Base-by-base conservation (phyloP, 768 basidiomycete genomes). In the Rhizopogon rudus region DNA sequence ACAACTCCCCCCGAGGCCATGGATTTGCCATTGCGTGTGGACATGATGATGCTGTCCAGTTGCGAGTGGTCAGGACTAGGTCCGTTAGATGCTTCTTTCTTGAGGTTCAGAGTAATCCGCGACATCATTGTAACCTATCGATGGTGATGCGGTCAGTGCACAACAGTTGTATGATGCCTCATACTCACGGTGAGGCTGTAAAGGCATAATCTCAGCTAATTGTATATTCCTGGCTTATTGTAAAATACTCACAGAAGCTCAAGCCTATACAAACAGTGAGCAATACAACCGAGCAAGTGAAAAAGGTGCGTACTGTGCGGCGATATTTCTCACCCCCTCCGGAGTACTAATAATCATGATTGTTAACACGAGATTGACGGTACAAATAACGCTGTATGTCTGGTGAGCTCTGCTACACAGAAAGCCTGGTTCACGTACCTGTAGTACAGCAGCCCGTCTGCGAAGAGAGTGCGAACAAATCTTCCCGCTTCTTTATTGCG, bases 71-170 rank as follows among this genome's bases (percentile, higher is more conserved):
- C 8, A 37, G 25, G 28, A 17, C 8, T 33, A 29, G 40, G 16
- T 31, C 43, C 42, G 22, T 25, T 44, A 8, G 17, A 16, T 5
- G 33, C 52, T 40, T 65, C n/a, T 65, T 78, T 80, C 66, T 71
- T 80, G 9, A 86, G 73, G 63, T 79, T 81, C 25, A 86, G 75
- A 1, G 84, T 86, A 48, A 87, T 86, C 7, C 85, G 77, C 3
- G 83, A 85, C 77, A 86, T 84, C 81, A 86, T 87, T 0, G 82
- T 74, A 10, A 86, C 81, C 68, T 79, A 62, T n/a, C n/a, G 17
- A 56, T 12, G 17, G 12, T 17, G 39, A 39, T 48, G 35, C 6
- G 33, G 7, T 31, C 41, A 52, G 31, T 22, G 55, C 35, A 40
- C 33, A 40, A 40, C 3, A 0, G 35, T 5, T 28, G 7, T 13